Evolutionary conservation across 2,329 filamentous ascomycete genomes (phyloP).

Genomic region (Xylaria sp.): DNA sequence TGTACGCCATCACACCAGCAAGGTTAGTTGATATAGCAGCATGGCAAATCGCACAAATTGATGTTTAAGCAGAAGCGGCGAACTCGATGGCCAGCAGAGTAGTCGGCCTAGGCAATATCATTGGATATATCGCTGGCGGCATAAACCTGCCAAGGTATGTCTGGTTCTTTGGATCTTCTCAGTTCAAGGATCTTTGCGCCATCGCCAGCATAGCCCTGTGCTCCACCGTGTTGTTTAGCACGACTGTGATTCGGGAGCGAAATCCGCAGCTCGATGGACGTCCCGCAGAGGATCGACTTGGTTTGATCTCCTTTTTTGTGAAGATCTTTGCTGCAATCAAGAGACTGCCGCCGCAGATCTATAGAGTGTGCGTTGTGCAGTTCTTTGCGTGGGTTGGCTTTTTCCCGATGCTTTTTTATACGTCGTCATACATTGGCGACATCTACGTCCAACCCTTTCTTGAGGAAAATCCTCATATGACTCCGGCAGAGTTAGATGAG

Average conservation of each 20-base stretch:
- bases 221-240: conserved; percentile 73
- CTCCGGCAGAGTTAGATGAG: conserved; percentile 73
- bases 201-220: conserved; percentile 78
- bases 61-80: conserved; percentile 66
- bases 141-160: conserved; percentile 75
- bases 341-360: conserved; percentile 80
- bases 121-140: conserved; percentile 88
- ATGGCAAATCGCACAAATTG: neutral
- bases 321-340: conserved; percentile 78
- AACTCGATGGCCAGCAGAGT: conserved; percentile 94
- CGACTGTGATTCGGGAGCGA: conserved; percentile 72
- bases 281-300: conserved; percentile 62
- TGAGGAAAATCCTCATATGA: conserved; percentile 76
- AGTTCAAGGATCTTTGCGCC: conserved; percentile 91
- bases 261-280: conserved; percentile 77
- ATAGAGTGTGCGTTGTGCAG: conserved; percentile 80
- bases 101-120: conserved; percentile 85
- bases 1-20: conserved; percentile 92
- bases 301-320: conserved; percentile 79
- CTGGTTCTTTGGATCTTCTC: conserved; percentile 82
- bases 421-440: conserved; percentile 90
- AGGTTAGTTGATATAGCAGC: conserved; percentile 43
- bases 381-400: conserved; percentile 93
- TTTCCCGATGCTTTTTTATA: conserved; percentile 96
- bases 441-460: conserved; percentile 89